These are phyloP conservation scores for Gymnopilus junonius DNA, from an alignment of 768 basidiomycete genomes.

Conservation along the genomic window DNA sequence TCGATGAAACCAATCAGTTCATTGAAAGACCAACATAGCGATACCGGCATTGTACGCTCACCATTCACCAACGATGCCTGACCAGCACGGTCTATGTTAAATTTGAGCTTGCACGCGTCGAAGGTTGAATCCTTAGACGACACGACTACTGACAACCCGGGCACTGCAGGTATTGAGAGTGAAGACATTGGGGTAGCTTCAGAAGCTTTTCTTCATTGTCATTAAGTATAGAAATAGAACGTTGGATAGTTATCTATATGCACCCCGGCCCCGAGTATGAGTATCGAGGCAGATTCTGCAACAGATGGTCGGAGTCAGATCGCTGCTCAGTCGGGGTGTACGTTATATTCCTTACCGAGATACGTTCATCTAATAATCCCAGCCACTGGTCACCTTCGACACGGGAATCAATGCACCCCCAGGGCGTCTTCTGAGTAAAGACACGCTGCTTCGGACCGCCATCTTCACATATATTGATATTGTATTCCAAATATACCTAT, in stretches of 20 bases:
- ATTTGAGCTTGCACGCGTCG: background rate
- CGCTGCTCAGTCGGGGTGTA: no score
- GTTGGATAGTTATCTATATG: background rate
- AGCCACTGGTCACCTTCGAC: no score
- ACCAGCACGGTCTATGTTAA: background rate
- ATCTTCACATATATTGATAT: no score
- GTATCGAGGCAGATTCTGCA: no score
- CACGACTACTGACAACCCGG: background rate
- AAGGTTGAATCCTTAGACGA: background rate
- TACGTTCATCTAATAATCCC: no score
- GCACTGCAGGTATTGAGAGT: background rate
- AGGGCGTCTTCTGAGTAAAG: no score
- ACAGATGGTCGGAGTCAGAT: no score
- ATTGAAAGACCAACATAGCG: no score
- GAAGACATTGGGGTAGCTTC: background rate
- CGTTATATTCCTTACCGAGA: no score
- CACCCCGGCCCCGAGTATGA: background rate
- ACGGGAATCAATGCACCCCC: no score
- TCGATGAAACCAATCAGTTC: background rate
- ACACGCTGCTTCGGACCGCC: no score
- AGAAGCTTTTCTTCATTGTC: background rate
- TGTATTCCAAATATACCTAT: no score
- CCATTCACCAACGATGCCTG: background rate
- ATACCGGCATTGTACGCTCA: background rate
- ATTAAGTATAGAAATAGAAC: background rate